phyloP scores from a whole-genome alignment of 495 filamentous ascomycete species.

The Aspergillus affinis region DNA sequence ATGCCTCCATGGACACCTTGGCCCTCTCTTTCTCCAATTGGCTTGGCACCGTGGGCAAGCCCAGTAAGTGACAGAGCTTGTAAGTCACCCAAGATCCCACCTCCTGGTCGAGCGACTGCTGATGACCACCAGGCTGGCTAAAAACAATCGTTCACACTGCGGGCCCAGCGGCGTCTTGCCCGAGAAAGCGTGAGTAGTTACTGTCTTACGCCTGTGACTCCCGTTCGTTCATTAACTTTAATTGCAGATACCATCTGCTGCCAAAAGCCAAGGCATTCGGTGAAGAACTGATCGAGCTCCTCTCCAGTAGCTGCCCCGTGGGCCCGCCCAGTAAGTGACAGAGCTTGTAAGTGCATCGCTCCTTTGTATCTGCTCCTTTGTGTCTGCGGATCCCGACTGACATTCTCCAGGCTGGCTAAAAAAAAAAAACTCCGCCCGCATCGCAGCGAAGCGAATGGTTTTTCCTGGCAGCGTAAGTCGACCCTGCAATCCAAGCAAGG shows the following conservation, averaged over 20 bases:
- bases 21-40: neutral
- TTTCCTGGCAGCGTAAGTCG: slow-evolving; percentile 5
- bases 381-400: neutral
- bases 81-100: slow-evolving; percentile 1
- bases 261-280: no score
- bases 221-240: no score
- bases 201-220: no score
- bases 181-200: neutral
- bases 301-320: slow-evolving; percentile 2
- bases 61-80: slow-evolving; percentile 17
- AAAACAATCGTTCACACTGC: slow-evolving; percentile 11
- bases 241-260: neutral
- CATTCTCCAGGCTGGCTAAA: slow-evolving; percentile 18
- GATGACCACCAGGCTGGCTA: slow-evolving; percentile 11
- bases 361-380: neutral
- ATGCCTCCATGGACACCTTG: neutral
- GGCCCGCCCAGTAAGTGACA: slow-evolving; percentile 12
- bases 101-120: neutral
- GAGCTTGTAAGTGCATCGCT: slow-evolving; percentile 11
- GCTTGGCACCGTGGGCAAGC: slow-evolving; percentile 10
- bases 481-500: neutral
- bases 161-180: neutral
- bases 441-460: slow-evolving; percentile 1
- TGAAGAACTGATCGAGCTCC: no score
- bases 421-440: slow-evolving; percentile 12